A percentile compares a stretch with the other conserved stretches of the same genome.
Conservation (phyloP, 2,329 filamentous ascomycete species). For the Keithomyces neogunnii region DNA sequence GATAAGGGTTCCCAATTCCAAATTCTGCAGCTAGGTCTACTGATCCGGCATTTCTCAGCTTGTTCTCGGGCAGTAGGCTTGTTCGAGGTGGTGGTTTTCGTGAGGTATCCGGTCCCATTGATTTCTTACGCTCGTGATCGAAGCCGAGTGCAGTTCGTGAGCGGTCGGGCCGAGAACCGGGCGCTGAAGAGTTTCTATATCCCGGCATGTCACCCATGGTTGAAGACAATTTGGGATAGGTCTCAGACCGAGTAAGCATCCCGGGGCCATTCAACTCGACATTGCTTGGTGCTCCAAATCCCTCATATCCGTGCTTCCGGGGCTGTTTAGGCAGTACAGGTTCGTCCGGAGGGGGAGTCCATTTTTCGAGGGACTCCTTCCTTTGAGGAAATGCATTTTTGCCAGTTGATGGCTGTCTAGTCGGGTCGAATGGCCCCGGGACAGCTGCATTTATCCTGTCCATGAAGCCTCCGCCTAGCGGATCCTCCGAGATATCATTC, state of each 20-base stretch:
- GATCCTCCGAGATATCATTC: constrained; percentile 7
- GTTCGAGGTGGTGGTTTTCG: constrained; percentile 45
- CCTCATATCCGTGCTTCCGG: constrained; percentile 47
- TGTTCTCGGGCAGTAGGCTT: constrained; percentile 34
- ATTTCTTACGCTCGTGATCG: constrained; percentile 27
- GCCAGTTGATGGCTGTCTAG: constrained; percentile 24
- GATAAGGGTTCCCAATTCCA: constrained; percentile 54
- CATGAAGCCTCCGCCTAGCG: constrained; percentile 32
- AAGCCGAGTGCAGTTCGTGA: constrained; percentile 17
- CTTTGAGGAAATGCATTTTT: constrained; percentile 25
- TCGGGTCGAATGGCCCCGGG: constrained; percentile 56
- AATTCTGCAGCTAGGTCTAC: constrained; percentile 54
- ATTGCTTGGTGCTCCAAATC: constrained; percentile 41
- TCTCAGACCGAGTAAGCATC: constrained; percentile 38
- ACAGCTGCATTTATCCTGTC: constrained; percentile 58
- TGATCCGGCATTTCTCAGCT: constrained; percentile 26
- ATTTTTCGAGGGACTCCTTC: constrained; percentile 19
- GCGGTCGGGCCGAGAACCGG: constrained; percentile 33
- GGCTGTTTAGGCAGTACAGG: constrained; percentile 27
- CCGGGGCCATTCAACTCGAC: constrained; percentile 29
- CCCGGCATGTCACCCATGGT: constrained; percentile 27
- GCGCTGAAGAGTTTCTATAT: constrained; percentile 36
- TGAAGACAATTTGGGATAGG: constrained; percentile 38
- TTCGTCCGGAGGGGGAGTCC: constrained; percentile 3
- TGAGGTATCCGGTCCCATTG: constrained; percentile 40